Conservation (phyloP, 108 stramenopile species). For the Skeletonema marinoi region DNA sequence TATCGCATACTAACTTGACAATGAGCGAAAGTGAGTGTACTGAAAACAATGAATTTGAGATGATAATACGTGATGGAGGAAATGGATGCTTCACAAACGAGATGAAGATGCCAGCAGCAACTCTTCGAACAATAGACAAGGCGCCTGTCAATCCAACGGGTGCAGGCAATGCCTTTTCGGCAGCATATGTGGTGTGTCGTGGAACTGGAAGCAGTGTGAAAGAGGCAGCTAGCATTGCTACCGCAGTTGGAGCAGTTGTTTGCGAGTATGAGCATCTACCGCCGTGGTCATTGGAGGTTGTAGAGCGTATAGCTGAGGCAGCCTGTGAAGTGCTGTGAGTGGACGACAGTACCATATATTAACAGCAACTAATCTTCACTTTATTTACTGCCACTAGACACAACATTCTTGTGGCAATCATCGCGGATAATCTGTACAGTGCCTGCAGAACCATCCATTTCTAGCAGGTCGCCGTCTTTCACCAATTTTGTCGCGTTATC, state of each 20-base stretch:
- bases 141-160: slow-evolving; percentile 59
- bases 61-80: slow-evolving; percentile 41
- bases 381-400: no score
- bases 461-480: no score
- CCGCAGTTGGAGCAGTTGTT: slow-evolving; percentile 61
- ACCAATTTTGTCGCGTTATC: no score
- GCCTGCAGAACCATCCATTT: no score
- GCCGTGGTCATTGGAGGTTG: slow-evolving; percentile 46
- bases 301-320: slow-evolving; percentile 44
- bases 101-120: slow-evolving; percentile 30
- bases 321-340: slow-evolving; percentile 31
- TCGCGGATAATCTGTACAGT: no score
- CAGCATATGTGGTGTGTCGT: slow-evolving; percentile 42
- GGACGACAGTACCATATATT: no score
- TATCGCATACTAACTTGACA: background rate
- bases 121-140: slow-evolving; percentile 40
- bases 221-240: slow-evolving; percentile 52
- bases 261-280: slow-evolving; percentile 62
- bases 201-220: slow-evolving; percentile 24
- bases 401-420: no score
- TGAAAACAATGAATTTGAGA: slow-evolving; percentile 6
- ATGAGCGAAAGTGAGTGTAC: background rate
- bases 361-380: no score
- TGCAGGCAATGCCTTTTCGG: slow-evolving; percentile 64
- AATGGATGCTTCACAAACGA: slow-evolving; percentile 40